Base-by-base conservation (phyloP, 1,284 basidiomycete genomes). In the Ustilago lituana region DNA sequence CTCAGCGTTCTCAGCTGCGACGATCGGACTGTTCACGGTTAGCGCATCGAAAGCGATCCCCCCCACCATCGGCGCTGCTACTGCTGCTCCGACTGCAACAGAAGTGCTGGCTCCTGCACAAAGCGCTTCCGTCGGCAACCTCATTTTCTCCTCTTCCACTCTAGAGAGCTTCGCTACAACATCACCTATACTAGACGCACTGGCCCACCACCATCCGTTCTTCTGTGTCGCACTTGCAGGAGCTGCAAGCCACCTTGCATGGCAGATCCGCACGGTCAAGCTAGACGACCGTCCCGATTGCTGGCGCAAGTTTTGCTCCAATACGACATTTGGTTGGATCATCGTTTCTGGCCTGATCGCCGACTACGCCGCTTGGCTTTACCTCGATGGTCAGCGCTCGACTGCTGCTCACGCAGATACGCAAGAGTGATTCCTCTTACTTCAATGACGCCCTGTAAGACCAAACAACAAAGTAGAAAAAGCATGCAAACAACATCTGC, bases 221-320 rank as follows among this genome's bases (percentile, higher is more conserved):
- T 97, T 91, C 79, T 77, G 84, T 23, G 47, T 90, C 37, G 92
- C 92, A 2, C 86, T 91, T 33, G 86, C 87, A 5, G 84, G 92
- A 2, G 90, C 91, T 0, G 88, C 89, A 0, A 82, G 87, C 4
- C 95, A 98, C 80, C 87, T 98, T 3, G 89, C 87, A 1, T 90
- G 92, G 73, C 88, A 97, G 33, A 84, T 97, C n/a, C 85, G 86
- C 65, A 80, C 72, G 11, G 80, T 80, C 10, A 86, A 96, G 74
- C 92, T 94, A 63, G 86, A 96, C 68, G 84, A 83, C 61, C 86
- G 92, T 8, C 78, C 85, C n/a, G 94, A 93, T 81, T 97, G 94
- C 82, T 97, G 94, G 93, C 86, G 86, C 72, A 92, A 91, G 27
- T 99, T 99, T 74, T 87, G 88, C 20, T 89, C 89, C 9, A 98